A percentile compares a stretch with the other conserved stretches of the same genome.
These are phyloP conservation scores for Ceratobasidium sp. DNA, from an alignment of 1,284 basidiomycete genomes.

Conservation along the genomic window DNA sequence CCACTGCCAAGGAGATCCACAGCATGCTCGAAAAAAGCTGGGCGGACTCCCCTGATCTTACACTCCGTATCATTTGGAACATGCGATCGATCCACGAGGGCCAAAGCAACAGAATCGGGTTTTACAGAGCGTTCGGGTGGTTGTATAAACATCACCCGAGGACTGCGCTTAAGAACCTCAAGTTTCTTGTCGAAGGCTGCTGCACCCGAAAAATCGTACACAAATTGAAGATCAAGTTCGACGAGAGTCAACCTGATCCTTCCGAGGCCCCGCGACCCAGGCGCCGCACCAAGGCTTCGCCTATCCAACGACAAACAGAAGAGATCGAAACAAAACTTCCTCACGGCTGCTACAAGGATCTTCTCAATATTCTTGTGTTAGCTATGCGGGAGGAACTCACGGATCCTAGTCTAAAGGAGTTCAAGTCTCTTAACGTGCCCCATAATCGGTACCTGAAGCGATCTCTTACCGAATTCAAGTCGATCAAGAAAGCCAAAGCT, in stretches of 20 bases:
- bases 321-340: slow-evolving; percentile 45
- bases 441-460: slow-evolving; percentile 18
- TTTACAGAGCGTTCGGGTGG: slow-evolving; percentile 69
- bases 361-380: slow-evolving; percentile 66
- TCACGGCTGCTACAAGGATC: slow-evolving; percentile 73
- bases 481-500: slow-evolving; percentile 16
- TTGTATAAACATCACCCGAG: slow-evolving; percentile 67
- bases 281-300: slow-evolving; percentile 45
- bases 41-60: slow-evolving; percentile 60
- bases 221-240: slow-evolving; percentile 44
- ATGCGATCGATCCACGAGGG: slow-evolving; percentile 57
- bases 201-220: slow-evolving; percentile 51
- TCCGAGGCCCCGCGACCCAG: slow-evolving; percentile 43
- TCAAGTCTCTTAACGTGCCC: slow-evolving; percentile 48
- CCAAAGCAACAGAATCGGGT: slow-evolving; percentile 57
- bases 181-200: slow-evolving; percentile 59
- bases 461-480: not conserved
- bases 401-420: slow-evolving; percentile 48
- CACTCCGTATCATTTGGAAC: slow-evolving; percentile 61
- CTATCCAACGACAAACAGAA: not conserved
- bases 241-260: slow-evolving; percentile 34
- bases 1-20: slow-evolving; percentile 48
- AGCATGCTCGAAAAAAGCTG: slow-evolving; percentile 57
- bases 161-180: slow-evolving; percentile 67
- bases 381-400: slow-evolving; percentile 59